Conservation (phyloP, 345 rosid species). For the Boechera divaricarpa region DNA sequence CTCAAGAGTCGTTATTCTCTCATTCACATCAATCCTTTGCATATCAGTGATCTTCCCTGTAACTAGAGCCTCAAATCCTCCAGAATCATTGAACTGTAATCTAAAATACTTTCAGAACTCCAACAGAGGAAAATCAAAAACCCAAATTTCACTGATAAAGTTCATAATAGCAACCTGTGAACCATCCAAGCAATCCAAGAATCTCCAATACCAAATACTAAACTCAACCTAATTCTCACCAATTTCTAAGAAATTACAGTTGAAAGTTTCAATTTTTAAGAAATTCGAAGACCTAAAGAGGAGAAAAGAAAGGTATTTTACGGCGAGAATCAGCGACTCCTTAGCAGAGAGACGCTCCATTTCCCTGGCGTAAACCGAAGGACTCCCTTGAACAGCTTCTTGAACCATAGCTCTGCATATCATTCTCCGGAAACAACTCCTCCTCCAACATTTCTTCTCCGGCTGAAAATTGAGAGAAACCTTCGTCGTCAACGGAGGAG, state of each 20-base stretch:
- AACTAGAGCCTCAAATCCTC: constrained; percentile 82
- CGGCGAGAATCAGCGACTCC: constrained; percentile 94
- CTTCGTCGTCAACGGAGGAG: constrained; percentile 25
- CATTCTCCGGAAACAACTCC: constrained; percentile 34
- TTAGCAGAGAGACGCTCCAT: constrained; percentile 99
- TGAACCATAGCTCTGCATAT: constrained; percentile 65
- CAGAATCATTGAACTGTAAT: constrained; percentile 83
- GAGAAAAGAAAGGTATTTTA: constrained; percentile 35
- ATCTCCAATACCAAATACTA: neutral
- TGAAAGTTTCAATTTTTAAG: neutral
- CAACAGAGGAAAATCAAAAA: neutral
- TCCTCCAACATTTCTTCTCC: constrained; percentile 39
- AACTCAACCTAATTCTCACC: constrained; percentile 10
- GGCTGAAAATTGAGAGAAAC: constrained; percentile 36
- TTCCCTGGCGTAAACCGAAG: constrained; percentile 84
- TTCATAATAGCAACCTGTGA: neutral
- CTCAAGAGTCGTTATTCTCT: constrained; percentile 80
- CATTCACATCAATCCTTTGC: constrained; percentile 87
- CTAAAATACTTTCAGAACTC: neutral
- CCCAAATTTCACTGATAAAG: neutral
- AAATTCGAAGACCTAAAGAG: neutral
- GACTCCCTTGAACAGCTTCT: constrained; percentile 70
- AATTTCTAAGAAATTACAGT: neutral
- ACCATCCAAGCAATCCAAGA: neutral
- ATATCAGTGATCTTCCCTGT: constrained; percentile 73